phyloP scores from a whole-genome alignment of 441 rosid genomes.

The Eutrema salsugineum region DNA sequence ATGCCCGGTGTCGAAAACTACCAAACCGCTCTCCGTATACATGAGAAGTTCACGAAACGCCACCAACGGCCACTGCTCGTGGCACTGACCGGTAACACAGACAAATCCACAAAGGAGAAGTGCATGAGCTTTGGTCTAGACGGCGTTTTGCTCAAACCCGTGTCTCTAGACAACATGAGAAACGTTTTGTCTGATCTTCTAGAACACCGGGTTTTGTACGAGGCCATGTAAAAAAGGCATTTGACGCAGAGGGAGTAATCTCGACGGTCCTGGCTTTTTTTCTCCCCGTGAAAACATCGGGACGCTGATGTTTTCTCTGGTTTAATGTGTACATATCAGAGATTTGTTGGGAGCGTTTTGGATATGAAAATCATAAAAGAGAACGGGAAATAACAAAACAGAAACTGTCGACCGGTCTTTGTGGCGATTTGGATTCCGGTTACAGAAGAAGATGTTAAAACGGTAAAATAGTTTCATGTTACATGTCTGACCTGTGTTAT shows the following conservation, averaged over 20 bases:
- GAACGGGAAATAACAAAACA: not conserved
- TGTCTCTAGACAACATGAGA: constrained; percentile 88
- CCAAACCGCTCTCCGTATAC: constrained; percentile 60
- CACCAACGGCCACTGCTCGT: constrained; percentile 81
- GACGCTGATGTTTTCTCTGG: constrained; percentile 29
- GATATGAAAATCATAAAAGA: not conserved
- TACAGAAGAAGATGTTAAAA: constrained; percentile 3
- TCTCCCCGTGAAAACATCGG: constrained; percentile 1
- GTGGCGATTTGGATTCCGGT: constrained; percentile 3
- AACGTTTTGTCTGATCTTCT: constrained; percentile 62
- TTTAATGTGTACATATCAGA: constrained; percentile 32
- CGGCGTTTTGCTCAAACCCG: constrained; percentile 71
- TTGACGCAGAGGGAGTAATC: not conserved
- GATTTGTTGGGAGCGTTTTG: constrained; percentile 16
- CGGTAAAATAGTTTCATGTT: not conserved
- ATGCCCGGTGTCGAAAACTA: constrained; percentile 51
- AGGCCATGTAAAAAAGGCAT: constrained; percentile 40
- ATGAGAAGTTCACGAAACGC: constrained; percentile 53
- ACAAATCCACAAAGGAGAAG: constrained; percentile 72
- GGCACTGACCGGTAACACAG: constrained; percentile 75
- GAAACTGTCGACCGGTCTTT: constrained; percentile 1
- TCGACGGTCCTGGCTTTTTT: not conserved
- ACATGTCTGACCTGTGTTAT: constrained; percentile 6
- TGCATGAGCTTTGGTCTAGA: constrained; percentile 85
- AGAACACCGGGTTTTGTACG: constrained; percentile 59